Evolutionary conservation across 768 basidiomycete species (phyloP).

Genomic region (Gyrodon lividus): DNA sequence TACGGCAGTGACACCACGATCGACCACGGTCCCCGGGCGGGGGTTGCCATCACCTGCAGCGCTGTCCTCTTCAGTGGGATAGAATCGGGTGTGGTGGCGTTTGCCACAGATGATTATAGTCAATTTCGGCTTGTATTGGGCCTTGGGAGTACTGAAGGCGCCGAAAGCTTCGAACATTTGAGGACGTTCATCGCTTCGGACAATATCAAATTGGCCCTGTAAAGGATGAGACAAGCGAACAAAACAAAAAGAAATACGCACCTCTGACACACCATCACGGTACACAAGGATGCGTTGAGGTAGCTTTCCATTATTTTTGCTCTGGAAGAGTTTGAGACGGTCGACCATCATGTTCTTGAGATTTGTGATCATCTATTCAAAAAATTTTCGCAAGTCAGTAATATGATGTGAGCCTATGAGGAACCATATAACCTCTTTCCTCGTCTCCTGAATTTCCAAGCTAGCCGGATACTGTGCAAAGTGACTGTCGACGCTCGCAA

Average conservation of each 20-base stretch:
- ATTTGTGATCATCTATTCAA: conserved; percentile 46
- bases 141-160: conserved; percentile 36
- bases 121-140: conserved; percentile 44
- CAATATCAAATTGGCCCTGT: conserved; percentile 49
- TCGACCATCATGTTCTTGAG: conserved; percentile 49
- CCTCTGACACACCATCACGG: conserved; percentile 80
- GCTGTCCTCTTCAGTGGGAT: conserved; percentile 42
- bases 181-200: conserved; percentile 44
- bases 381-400: not conserved
- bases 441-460: conserved; percentile 50
- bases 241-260: conserved; percentile 22
- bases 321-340: conserved; percentile 41
- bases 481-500: conserved; percentile 44
- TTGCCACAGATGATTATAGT: conserved; percentile 58
- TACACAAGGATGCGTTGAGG: conserved; percentile 53
- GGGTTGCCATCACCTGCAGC: conserved; percentile 52
- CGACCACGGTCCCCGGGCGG: conserved; percentile 52
- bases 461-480: conserved; percentile 53
- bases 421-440: conserved; percentile 62
- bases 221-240: conserved; percentile 11
- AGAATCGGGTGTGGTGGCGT: conserved; percentile 59
- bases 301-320: conserved; percentile 34
- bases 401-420: not conserved
- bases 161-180: conserved; percentile 42
- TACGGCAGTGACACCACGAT: conserved; percentile 51